Evolutionary conservation across 129 eudicot species (phyloP).

Genomic region (Erigeron canadensis): DNA sequence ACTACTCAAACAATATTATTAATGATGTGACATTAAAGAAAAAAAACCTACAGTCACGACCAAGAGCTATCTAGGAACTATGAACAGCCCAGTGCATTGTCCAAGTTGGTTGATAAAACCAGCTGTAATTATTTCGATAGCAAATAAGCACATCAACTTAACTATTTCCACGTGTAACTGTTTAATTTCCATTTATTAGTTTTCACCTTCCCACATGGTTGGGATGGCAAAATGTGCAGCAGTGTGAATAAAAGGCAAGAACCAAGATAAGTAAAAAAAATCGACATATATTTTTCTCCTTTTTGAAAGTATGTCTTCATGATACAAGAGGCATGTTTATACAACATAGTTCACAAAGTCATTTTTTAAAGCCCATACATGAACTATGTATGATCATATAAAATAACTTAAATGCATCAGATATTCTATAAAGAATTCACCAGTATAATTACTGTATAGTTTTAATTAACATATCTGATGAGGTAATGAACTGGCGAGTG

Average conservation of each 20-base stretch:
- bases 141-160: neutral
- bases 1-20: conserved; percentile 5
- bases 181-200: conserved; percentile 4
- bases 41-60: conserved; percentile 10
- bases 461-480: too few relatives aligned
- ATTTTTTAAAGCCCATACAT: neutral
- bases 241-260: neutral
- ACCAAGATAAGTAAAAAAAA: neutral
- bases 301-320: neutral
- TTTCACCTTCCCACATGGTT: neutral
- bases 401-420: neutral
- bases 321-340: conserved; percentile 1
- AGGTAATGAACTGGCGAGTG: conserved; percentile 12
- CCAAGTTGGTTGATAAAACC: conserved; percentile 11
- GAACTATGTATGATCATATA: neutral
- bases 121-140: neutral
- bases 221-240: neutral
- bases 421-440: neutral
- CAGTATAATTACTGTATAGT: neutral
- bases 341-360: neutral
- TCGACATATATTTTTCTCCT: neutral
- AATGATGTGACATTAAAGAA: conserved; percentile 15
- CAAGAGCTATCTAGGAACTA: conserved; percentile 13
- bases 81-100: conserved; percentile 9
- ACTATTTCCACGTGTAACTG: neutral